Conservation (phyloP, 2,329 filamentous ascomycete genomes). For the Neonectria ditissima region DNA sequence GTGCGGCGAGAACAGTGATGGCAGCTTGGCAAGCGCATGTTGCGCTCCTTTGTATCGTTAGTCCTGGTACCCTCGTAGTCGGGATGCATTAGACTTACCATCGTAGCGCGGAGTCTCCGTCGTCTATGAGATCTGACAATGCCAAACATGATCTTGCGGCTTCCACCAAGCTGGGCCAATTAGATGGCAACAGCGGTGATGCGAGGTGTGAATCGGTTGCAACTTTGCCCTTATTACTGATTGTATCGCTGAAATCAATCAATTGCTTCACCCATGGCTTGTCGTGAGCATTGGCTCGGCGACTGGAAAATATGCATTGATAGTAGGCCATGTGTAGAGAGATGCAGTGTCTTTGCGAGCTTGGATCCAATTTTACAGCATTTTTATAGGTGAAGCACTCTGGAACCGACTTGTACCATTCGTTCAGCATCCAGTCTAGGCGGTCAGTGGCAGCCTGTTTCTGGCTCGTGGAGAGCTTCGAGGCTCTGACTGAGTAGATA, state of each 20-base stretch:
- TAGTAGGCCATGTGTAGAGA: background rate
- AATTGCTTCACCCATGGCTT: background rate
- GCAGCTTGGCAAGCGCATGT: background rate
- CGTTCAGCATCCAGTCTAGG: background rate
- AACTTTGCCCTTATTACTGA: background rate
- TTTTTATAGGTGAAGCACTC: background rate
- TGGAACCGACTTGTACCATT: background rate
- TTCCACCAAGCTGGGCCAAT: background rate
- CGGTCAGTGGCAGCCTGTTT: background rate
- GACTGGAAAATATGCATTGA: background rate
- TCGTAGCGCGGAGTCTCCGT: background rate
- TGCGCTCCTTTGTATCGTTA: background rate
- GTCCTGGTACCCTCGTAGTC: too few relatives aligned
- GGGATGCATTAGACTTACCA: background rate
- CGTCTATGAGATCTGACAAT: background rate
- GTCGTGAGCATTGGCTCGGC: background rate
- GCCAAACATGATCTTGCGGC: background rate
- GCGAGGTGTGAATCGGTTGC: background rate
- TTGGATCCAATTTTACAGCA: background rate
- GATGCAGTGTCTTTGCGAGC: background rate
- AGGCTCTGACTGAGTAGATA: slow-evolving; percentile 13
- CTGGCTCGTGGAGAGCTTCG: background rate
- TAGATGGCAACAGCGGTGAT: background rate
- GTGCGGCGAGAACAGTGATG: background rate
- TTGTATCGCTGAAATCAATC: background rate